These are phyloP conservation scores for Alternaria angustiovoidea DNA, from an alignment of 2,329 filamentous ascomycete genomes.

Conservation along the genomic window DNA sequence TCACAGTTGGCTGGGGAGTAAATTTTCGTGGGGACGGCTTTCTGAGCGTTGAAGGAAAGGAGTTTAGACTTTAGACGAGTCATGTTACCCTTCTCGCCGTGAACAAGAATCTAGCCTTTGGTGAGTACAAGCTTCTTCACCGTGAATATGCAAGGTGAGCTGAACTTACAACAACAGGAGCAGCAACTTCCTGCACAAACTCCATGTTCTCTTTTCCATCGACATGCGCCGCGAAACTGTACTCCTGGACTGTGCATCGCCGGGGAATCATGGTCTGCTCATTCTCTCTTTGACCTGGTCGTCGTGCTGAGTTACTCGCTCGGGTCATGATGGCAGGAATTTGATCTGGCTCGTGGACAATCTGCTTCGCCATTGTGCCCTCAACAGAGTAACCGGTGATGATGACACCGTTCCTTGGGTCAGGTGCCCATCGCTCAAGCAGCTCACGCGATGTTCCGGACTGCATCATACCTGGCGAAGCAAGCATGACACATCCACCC, in stretches of 20 bases:
- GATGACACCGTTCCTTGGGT: slow-evolving; percentile 95
- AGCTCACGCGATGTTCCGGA: slow-evolving; percentile 93
- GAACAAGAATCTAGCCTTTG: slow-evolving; percentile 79
- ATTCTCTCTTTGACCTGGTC: slow-evolving; percentile 70
- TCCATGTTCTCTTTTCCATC: slow-evolving; percentile 95
- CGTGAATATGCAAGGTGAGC: background rate
- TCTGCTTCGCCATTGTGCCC: slow-evolving; percentile 96
- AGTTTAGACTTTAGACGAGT: slow-evolving; percentile 95
- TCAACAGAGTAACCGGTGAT: slow-evolving; percentile 99
- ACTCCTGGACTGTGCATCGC: slow-evolving; percentile 91
- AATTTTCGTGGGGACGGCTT: slow-evolving; percentile 84
- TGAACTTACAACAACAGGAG: slow-evolving; percentile 85
- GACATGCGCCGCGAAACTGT: slow-evolving; percentile 95
- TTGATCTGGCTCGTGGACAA: slow-evolving; percentile 92
- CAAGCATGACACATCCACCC: slow-evolving; percentile 95
- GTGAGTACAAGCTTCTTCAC: slow-evolving; percentile 13
- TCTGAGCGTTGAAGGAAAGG: slow-evolving; percentile 86
- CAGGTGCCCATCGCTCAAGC: slow-evolving; percentile 94
- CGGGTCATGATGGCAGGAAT: slow-evolving; percentile 91
- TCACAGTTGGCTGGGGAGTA: slow-evolving; percentile 95
- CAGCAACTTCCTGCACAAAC: slow-evolving; percentile 93
- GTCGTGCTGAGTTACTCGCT: slow-evolving; percentile 60
- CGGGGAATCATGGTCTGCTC: slow-evolving; percentile 92
- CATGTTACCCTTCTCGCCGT: slow-evolving; percentile 98
- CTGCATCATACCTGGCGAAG: slow-evolving; percentile 97